phyloP scores from a whole-genome alignment of 148 eudicot genomes.

The Rhododendron ferrugineum region DNA sequence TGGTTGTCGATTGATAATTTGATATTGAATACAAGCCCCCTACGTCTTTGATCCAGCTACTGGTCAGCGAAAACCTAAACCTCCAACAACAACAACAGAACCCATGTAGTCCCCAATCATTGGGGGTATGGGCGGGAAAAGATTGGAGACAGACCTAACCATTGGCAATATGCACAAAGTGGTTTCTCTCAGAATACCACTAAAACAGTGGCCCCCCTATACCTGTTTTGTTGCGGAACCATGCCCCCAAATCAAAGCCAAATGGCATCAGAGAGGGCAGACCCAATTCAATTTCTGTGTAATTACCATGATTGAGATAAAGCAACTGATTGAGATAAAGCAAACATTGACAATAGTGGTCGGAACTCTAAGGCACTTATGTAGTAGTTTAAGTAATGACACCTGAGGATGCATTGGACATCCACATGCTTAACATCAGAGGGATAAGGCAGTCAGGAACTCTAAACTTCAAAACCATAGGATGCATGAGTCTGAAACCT shows the following conservation, averaged over 20 bases:
- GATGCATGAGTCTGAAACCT: background rate
- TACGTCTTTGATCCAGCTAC: background rate
- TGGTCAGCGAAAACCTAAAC: background rate
- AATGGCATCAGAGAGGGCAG: too few species aligned
- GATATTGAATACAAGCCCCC: background rate
- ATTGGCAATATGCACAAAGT: too few species aligned
- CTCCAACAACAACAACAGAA: background rate
- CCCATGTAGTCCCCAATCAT: too few species aligned
- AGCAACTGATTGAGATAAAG: background rate
- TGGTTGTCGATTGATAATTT: background rate
- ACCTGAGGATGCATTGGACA: background rate
- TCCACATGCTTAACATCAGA: background rate
- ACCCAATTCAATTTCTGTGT: too few species aligned
- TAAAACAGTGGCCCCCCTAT: too few species aligned
- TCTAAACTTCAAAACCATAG: background rate
- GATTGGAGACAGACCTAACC: too few species aligned
- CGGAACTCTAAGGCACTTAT: background rate
- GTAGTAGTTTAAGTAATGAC: background rate
- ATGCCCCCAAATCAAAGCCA: too few species aligned
- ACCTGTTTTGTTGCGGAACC: too few species aligned
- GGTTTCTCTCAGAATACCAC: too few species aligned
- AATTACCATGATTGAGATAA: too few species aligned
- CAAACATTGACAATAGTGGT: background rate
- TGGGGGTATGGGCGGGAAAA: too few species aligned
- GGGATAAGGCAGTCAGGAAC: background rate